Conservation (phyloP, 768 basidiomycete species). For the Rubroboletus pulcherrimus region DNA sequence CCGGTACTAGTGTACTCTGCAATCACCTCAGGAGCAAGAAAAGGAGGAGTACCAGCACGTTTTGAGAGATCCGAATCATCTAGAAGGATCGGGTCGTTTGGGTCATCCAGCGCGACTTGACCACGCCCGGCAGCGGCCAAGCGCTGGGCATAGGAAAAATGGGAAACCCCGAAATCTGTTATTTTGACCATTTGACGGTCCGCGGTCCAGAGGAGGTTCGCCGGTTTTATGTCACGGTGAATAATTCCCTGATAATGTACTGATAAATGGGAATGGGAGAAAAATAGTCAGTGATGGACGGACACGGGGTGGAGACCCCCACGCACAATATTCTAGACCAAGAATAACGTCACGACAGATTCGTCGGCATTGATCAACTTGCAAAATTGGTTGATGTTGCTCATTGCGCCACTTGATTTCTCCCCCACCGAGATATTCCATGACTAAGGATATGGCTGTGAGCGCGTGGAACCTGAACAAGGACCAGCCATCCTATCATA, state of each 20-base stretch:
- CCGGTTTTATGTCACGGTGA: constrained; percentile 98
- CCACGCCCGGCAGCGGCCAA: constrained; percentile 57
- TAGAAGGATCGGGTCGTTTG: constrained; percentile 61
- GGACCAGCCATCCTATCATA: constrained; percentile 25
- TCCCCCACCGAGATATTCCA: constrained; percentile 95
- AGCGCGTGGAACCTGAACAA: constrained; percentile 14
- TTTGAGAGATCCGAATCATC: constrained; percentile 87
- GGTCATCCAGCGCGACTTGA: constrained; percentile 37
- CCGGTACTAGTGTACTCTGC: constrained; percentile 51
- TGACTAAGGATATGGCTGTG: constrained; percentile 50
- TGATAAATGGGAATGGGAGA: constrained; percentile 29
- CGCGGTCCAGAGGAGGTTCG: constrained; percentile 88
- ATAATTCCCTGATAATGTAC: constrained; percentile 98
- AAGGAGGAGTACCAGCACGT: constrained; percentile 92
- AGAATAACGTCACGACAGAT: constrained; percentile 92
- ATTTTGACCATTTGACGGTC: constrained; percentile 93
- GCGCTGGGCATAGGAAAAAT: constrained; percentile 87
- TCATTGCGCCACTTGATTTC: constrained; percentile 86
- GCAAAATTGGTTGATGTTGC: constrained; percentile 66
- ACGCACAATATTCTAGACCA: constrained; percentile 92
- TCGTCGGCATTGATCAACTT: constrained; percentile 75
- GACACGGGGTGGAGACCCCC: constrained; percentile 9
- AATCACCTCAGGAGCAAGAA: constrained; percentile 94
- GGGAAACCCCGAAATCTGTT: constrained; percentile 96
- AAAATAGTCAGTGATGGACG: constrained; percentile 2